Evolutionary conservation across 2,329 filamentous ascomycete genomes (phyloP).

Genomic region (Rhynchosporium agropyri): DNA sequence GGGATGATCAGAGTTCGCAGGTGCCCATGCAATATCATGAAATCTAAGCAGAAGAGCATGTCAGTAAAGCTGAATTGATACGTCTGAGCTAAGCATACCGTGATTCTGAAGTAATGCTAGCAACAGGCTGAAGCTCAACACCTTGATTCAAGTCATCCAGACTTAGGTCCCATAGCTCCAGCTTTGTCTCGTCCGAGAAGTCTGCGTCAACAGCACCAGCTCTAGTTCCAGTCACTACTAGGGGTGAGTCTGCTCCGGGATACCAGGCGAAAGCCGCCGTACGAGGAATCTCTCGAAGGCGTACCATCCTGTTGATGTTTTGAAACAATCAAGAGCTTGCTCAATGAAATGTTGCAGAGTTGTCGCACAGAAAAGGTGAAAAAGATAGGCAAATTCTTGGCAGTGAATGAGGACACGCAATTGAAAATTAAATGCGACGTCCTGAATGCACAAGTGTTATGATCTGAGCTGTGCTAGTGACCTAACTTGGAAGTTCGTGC

Average conservation of each 20-base stretch:
- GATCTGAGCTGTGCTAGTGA: constrained; percentile 19
- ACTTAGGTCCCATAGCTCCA: constrained; percentile 94
- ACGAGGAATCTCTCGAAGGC: constrained; percentile 92
- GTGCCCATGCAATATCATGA: constrained; percentile 95
- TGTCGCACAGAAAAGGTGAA: constrained; percentile 16
- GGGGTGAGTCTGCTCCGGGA: constrained; percentile 73
- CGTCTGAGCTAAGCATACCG: constrained; percentile 60
- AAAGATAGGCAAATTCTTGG: constrained; percentile 6
- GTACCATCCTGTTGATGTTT: constrained; percentile 69
- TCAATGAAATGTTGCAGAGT: constrained; percentile 19
- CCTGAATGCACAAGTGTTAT: constrained; percentile 21
- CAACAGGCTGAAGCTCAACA: constrained; percentile 82
- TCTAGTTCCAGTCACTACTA: constrained; percentile 90
- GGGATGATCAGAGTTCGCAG: constrained; percentile 75
- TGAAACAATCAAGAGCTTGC: constrained; percentile 22
- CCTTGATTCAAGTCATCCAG: constrained; percentile 76
- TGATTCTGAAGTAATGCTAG: constrained; percentile 83
- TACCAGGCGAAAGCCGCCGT: constrained; percentile 99
- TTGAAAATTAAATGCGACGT: constrained; percentile 29
- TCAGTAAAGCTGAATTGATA: constrained; percentile 19
- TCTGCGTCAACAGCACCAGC: constrained; percentile 95
- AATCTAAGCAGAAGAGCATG: constrained; percentile 62
- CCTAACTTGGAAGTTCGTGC: constrained; percentile 12
- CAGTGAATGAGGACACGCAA: constrained; percentile 25
- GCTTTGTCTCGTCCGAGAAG: constrained; percentile 95